Base-by-base conservation (phyloP, 371 early-diverging fungal genomes). In the Circinella minor region DNA sequence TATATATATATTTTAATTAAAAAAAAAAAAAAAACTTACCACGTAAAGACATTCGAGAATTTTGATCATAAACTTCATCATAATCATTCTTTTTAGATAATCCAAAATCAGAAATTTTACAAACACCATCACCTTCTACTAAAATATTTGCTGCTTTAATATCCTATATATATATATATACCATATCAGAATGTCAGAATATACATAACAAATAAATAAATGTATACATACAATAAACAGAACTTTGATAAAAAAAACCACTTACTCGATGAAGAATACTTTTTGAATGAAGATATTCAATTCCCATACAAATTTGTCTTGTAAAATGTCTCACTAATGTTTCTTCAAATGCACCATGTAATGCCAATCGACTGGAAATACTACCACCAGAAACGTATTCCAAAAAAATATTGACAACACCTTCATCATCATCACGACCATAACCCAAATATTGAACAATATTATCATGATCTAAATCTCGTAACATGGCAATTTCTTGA, bases 71-170 rank as follows among this genome's bases (percentile, higher is more conserved):
- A 61, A 77, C 77, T 74, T 78, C 85, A 70, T 65, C 80, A 67
- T 83, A 83, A 69, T 79, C 90, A 67, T 85, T 89, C 77, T 88
- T 90, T 74, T 95, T 96, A 4, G 97, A 94, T 8, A 99, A 88
- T 9, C 99, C 99, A 89, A 99, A 99, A 80, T 99, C 99, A 10
- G 96, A 92, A 14, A 99, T 97, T 79, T 99, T 98, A 72, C 96
- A 95, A 1, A 90, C 83, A 46, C 97, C 96, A 46, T 92, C 90
- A 18, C 87, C 92, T 71, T 97, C 91, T 2, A 93, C 91, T 11
- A 93, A 73, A 18, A 92, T 94, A 79, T 99, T 99, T 20, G 94
- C 98, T 38, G 97, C 95, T 81, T 99, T 99, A 76, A 99, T 97
- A 81, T 98, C 90, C 51, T 51, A 17, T 43, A 43, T 6, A 43